These are phyloP conservation scores for Pulveroboletus sp. DNA, from an alignment of 768 basidiomycete genomes.

Conservation along the genomic window DNA sequence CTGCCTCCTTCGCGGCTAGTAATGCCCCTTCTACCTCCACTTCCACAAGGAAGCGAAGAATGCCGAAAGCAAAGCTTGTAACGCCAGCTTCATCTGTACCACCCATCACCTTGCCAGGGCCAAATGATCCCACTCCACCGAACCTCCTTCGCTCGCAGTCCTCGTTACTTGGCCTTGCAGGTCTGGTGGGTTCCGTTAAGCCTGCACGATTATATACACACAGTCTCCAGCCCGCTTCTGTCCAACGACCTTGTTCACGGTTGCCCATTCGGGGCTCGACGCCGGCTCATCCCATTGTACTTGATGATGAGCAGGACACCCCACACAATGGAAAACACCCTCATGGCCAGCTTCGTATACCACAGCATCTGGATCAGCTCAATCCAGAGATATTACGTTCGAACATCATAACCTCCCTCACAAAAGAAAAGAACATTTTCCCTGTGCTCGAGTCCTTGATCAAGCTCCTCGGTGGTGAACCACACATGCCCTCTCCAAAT, in stretches of 20 bases:
- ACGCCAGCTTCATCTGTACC: slow-evolving; percentile 48
- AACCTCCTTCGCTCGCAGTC: slow-evolving; percentile 73
- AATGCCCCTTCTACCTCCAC: background rate
- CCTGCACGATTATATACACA: slow-evolving; percentile 35
- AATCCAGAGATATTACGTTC: slow-evolving; percentile 44
- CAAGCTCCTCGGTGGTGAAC: slow-evolving; percentile 46
- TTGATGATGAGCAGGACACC: slow-evolving; percentile 52
- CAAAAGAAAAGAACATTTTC: slow-evolving; percentile 61
- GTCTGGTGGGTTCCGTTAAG: slow-evolving; percentile 61
- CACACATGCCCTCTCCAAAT: slow-evolving; percentile 11
- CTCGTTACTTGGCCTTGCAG: slow-evolving; percentile 67
- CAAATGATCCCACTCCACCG: slow-evolving; percentile 53
- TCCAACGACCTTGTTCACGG: slow-evolving; percentile 34
- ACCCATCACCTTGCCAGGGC: slow-evolving; percentile 58
- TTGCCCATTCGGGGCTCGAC: slow-evolving; percentile 47
- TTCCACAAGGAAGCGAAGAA: slow-evolving; percentile 32
- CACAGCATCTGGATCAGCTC: slow-evolving; percentile 25
- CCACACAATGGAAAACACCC: slow-evolving; percentile 16
- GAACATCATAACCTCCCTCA: slow-evolving; percentile 55
- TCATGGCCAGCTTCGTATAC: slow-evolving; percentile 1
- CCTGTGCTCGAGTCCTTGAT: slow-evolving; percentile 61
- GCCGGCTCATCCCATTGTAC: slow-evolving; percentile 61
- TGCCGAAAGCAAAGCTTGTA: slow-evolving; percentile 33
- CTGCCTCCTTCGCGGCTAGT: slow-evolving; percentile 7
- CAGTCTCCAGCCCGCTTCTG: background rate